Conservation (phyloP, 768 basidiomycete genomes). For the Boletus coccyginus region DNA sequence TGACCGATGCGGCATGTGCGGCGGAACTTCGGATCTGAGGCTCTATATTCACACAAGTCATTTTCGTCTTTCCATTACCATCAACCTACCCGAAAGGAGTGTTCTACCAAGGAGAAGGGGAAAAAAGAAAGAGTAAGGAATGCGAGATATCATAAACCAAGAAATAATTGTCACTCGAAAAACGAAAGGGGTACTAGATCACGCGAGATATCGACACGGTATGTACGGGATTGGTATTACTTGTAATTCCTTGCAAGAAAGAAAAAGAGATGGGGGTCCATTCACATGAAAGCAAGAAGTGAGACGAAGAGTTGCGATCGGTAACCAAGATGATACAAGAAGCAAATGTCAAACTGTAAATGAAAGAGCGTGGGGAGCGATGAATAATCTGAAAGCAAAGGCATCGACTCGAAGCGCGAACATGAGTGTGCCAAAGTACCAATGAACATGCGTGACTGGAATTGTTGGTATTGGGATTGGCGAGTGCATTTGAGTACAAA, state of each 20-base stretch:
- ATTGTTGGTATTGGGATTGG: conserved; percentile 2
- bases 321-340: conserved; percentile 1
- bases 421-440: conserved; percentile 13
- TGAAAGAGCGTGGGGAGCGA: neutral
- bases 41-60: neutral
- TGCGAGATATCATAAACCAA: neutral
- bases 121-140: neutral
- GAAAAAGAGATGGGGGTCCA: neutral
- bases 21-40: neutral
- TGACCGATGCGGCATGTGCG: no score
- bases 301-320: neutral
- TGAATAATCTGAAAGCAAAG: neutral
- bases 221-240: conserved; percentile 11
- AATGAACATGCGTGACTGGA: neutral
- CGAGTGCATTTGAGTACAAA: conserved; percentile 19
- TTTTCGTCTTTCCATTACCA: conserved; percentile 4
- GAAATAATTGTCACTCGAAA: neutral
- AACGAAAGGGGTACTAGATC: neutral
- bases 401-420: conserved; percentile 7
- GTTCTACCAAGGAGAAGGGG: neutral
- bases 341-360: neutral
- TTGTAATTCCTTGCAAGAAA: conserved; percentile 14
- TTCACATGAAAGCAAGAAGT: conserved; percentile 4
- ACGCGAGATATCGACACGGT: conserved; percentile 1
- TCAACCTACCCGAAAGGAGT: conserved; percentile 1